Conservation (phyloP, 805 yeast species). For the Kodamaea hsintzibuensis region DNA sequence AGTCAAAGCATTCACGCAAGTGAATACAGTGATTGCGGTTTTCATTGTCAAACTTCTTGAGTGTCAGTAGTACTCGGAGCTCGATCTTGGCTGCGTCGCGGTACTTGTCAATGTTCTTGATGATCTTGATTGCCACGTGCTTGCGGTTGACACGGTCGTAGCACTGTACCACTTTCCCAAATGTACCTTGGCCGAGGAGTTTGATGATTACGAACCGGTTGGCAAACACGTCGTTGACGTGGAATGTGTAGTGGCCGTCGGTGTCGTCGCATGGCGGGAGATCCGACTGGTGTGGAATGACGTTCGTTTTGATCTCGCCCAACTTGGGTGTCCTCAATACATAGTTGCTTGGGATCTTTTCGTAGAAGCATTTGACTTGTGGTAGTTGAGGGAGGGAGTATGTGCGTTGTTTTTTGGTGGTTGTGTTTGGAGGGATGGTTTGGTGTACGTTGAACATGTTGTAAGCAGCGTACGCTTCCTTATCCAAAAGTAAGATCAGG, state of each 20-base stretch:
- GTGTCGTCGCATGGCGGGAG: constrained; percentile 56
- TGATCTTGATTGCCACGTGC: constrained; percentile 87
- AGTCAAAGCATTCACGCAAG: constrained; percentile 87
- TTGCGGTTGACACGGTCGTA: constrained; percentile 60
- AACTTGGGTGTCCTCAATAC: constrained; percentile 38
- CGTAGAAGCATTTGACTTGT: constrained; percentile 43
- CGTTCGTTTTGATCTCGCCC: constrained; percentile 40
- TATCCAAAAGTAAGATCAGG: constrained; percentile 34
- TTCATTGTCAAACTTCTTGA: constrained; percentile 68
- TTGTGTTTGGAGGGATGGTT: constrained; percentile 6
- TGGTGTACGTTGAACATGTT: constrained; percentile 36
- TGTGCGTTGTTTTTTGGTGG: constrained; percentile 38
- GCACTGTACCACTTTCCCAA: constrained; percentile 88
- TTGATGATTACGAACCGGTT: constrained; percentile 68
- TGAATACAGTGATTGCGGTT: constrained; percentile 79
- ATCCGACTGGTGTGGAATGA: constrained; percentile 34
- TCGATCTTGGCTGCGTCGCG: constrained; percentile 95
- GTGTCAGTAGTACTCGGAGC: constrained; percentile 73
- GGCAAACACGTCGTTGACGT: constrained; percentile 63
- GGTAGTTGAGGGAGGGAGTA: constrained; percentile 47
- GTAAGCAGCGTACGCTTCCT: constrained; percentile 43
- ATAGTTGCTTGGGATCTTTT: constrained; percentile 37
- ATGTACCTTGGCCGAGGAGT: constrained; percentile 88
- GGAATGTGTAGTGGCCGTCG: constrained; percentile 73
- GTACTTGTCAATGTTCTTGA: constrained; percentile 88